Evolutionary conservation across 2,329 filamentous ascomycete species (phyloP).

Genomic region (Aschersonia sp.): DNA sequence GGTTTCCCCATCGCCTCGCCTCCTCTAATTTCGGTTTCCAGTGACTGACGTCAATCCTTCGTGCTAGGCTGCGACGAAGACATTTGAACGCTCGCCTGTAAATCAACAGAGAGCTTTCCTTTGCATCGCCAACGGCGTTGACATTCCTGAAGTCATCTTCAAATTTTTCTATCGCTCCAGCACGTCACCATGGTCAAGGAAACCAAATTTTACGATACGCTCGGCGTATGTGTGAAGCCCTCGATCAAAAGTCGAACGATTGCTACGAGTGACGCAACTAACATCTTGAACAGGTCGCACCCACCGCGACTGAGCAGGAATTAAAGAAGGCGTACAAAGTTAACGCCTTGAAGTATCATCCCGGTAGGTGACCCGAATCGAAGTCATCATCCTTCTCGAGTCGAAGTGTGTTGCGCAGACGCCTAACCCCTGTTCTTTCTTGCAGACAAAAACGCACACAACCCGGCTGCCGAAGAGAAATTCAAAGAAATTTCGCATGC

Average conservation of each 20-base stretch:
- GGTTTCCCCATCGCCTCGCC: too few species aligned
- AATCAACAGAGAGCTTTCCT: neutral
- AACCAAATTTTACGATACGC: conserved; percentile 63
- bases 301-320: conserved; percentile 69
- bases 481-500: conserved; percentile 97
- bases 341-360: conserved; percentile 70
- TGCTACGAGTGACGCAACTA: conserved; percentile 5
- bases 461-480: conserved; percentile 86
- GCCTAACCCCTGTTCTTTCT: too few species aligned
- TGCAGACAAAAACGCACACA: conserved; percentile 88
- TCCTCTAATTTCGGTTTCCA: too few species aligned
- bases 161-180: conserved; percentile 1
- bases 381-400: too few species aligned
- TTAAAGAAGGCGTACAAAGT: conserved; percentile 86
- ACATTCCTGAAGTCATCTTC: neutral
- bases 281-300: conserved; percentile 45
- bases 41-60: too few species aligned
- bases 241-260: neutral
- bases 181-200: conserved; percentile 57
- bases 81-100: neutral
- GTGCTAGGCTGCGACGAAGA: neutral
- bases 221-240: conserved; percentile 46
- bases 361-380: conserved; percentile 40
- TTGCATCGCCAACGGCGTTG: conserved; percentile 2
- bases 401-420: too few species aligned